A percentile compares a stretch with the other conserved stretches of the same genome.
Evolutionary conservation across 257 asterid species (phyloP).

Genomic region (Plectranthus barbatus): DNA sequence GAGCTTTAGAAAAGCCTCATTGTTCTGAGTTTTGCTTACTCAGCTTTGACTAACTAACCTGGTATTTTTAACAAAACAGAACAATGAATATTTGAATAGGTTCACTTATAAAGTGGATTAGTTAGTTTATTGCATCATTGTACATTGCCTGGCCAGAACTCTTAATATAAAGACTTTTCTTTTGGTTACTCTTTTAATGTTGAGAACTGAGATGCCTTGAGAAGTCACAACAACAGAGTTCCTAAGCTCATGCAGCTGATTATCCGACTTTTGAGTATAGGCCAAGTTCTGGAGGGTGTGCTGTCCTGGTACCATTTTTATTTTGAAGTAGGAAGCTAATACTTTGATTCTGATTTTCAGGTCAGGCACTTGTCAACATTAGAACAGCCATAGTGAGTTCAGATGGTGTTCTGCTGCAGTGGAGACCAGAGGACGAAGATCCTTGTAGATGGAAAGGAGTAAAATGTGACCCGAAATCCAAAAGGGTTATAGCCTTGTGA

Average conservation of each 20-base stretch:
- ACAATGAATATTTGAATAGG: not conserved
- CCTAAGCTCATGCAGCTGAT: not conserved
- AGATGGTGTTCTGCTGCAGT: slow-evolving; percentile 64
- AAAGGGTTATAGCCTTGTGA: slow-evolving; percentile 80
- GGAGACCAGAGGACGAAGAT: slow-evolving; percentile 91
- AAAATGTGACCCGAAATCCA: slow-evolving; percentile 63
- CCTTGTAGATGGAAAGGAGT: slow-evolving; percentile 92
- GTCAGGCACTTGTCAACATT: slow-evolving; percentile 85
- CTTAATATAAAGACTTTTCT: not conserved
- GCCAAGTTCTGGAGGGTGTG: no score
- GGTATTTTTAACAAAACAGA: not conserved
- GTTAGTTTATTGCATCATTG: not conserved
- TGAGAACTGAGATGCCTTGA: not conserved
- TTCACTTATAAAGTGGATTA: slow-evolving; percentile 5
- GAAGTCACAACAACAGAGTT: slow-evolving; percentile 9
- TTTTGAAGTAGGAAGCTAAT: slow-evolving; percentile 1
- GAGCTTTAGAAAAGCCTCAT: not conserved
- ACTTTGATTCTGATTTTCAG: slow-evolving; percentile 30
- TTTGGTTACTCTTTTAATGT: not conserved
- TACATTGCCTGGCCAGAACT: not conserved
- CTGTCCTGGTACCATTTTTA: no score
- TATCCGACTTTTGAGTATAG: not conserved
- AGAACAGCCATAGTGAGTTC: slow-evolving; percentile 62
- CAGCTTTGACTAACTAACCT: not conserved
- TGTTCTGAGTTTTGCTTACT: not conserved